A percentile compares a stretch with the other conserved stretches of the same genome.
Evolutionary conservation across 306 rosid species (phyloP).

Genomic region (Acacia melanoxylon): DNA sequence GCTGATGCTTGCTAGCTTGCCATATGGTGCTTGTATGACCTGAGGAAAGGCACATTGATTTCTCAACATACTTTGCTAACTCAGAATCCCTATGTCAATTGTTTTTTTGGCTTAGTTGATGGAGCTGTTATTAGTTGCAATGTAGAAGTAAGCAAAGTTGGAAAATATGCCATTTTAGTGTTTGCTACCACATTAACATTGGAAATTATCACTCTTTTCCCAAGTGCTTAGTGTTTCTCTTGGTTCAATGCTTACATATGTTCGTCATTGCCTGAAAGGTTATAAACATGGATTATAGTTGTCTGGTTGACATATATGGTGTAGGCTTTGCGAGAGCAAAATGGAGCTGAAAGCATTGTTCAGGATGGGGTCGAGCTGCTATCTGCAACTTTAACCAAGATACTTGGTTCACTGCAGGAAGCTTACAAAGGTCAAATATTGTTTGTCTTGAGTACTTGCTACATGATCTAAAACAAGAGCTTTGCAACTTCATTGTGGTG

Average conservation of each 20-base stretch:
- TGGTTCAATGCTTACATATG: neutral
- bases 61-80: neutral
- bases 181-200: neutral
- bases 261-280: conserved; percentile 11
- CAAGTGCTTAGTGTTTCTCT: neutral
- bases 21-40: neutral
- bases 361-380: conserved; percentile 65
- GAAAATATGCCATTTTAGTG: neutral
- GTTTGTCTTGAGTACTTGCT: conserved; percentile 26
- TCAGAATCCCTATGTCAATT: neutral
- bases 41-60: neutral
- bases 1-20: neutral
- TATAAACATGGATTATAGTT: conserved; percentile 12
- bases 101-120: neutral
- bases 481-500: neutral
- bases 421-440: conserved; percentile 63
- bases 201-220: neutral
- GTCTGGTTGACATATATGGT: conserved; percentile 22
- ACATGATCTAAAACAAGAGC: conserved; percentile 16
- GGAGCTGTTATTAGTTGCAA: neutral
- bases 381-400: conserved; percentile 59
- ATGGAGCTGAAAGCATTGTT: conserved; percentile 55
- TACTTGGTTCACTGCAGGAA: conserved; percentile 62
- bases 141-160: neutral
- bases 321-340: conserved; percentile 71